Evolutionary conservation across 306 rosid genomes (phyloP).

Genomic region (Cicer chorassanicum): DNA sequence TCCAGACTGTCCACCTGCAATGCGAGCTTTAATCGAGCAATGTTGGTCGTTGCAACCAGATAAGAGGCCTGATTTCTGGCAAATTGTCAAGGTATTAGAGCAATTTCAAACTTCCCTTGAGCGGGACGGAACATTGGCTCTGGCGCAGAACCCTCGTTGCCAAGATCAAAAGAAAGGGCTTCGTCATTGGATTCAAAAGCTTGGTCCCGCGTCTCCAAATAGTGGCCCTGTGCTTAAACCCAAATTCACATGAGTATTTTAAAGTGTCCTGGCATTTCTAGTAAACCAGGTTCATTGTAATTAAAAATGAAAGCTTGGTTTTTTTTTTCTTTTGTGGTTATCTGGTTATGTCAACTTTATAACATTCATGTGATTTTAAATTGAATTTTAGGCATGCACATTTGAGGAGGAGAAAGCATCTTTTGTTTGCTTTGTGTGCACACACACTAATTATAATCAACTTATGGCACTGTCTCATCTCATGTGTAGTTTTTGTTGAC

Average conservation of each 20-base stretch:
- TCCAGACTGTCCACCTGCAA: constrained; percentile 63
- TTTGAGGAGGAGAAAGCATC: constrained; percentile 41
- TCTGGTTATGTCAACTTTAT: constrained; percentile 49
- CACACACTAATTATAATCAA: constrained; percentile 27
- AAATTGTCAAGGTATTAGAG: constrained; percentile 85
- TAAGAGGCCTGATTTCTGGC: constrained; percentile 92
- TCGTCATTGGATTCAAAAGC: constrained; percentile 90
- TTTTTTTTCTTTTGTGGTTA: constrained; percentile 55
- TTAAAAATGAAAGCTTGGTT: constrained; percentile 58
- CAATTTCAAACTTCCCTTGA: constrained; percentile 75
- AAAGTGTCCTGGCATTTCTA: constrained; percentile 58
- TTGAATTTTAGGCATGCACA: constrained; percentile 53
- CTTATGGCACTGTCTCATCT: constrained; percentile 18
- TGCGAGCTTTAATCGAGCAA: constrained; percentile 84
- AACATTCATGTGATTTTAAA: constrained; percentile 50
- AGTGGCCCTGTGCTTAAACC: constrained; percentile 72
- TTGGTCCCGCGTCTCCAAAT: constrained; percentile 67
- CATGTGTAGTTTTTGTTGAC: constrained; percentile 23
- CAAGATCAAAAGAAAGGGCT: constrained; percentile 91
- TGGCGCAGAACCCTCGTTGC: constrained; percentile 51
- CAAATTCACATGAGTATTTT: constrained; percentile 65
- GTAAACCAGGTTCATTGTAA: constrained; percentile 67
- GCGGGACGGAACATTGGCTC: constrained; percentile 66
- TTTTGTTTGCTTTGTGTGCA: constrained; percentile 33
- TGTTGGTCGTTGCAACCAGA: constrained; percentile 86